A percentile compares a stretch with the other conserved stretches of the same genome.
phyloP scores from a whole-genome alignment of 352 stramenopile species.

The Globisporangium spinosum region DNA sequence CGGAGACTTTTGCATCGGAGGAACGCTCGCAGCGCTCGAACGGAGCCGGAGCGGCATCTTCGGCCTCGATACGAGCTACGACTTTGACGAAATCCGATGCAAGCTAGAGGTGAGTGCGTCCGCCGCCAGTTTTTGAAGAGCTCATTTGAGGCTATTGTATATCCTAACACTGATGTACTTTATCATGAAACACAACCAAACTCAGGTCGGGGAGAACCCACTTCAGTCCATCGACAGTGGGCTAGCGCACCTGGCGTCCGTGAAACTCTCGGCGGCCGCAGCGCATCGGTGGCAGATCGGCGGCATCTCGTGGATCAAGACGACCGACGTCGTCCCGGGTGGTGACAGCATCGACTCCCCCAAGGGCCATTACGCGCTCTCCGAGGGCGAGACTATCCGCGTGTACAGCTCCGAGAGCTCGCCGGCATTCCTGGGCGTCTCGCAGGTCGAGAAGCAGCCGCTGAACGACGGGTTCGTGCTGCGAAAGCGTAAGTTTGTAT shows the following conservation, averaged over 20 bases:
- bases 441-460: slow-evolving; percentile 40
- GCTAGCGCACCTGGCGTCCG: slow-evolving; percentile 50
- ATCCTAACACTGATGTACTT: slow-evolving; percentile 4
- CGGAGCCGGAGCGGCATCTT: slow-evolving; percentile 66
- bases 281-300: slow-evolving; percentile 48
- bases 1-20: slow-evolving; percentile 47
- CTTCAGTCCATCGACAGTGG: slow-evolving; percentile 58
- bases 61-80: slow-evolving; percentile 41
- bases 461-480: slow-evolving; percentile 39
- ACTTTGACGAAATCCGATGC: slow-evolving; percentile 50
- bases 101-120: slow-evolving; percentile 30
- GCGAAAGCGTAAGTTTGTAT: slow-evolving; percentile 66
- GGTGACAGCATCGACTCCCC: slow-evolving; percentile 12
- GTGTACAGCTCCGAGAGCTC: slow-evolving; percentile 40
- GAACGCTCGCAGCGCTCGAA: slow-evolving; percentile 59
- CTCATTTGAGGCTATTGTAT: background rate
- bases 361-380: slow-evolving; percentile 18
- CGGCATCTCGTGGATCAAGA: slow-evolving; percentile 32
- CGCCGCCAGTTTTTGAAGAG: background rate
- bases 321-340: slow-evolving; percentile 24
- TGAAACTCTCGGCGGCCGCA: slow-evolving; percentile 27
- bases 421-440: slow-evolving; percentile 46
- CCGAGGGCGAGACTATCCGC: slow-evolving; percentile 39
- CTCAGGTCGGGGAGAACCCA: slow-evolving; percentile 18
- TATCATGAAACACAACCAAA: background rate